Conservation (phyloP, 2,329 filamentous ascomycete genomes). For the Neofusicoccum kwambonambiense region DNA sequence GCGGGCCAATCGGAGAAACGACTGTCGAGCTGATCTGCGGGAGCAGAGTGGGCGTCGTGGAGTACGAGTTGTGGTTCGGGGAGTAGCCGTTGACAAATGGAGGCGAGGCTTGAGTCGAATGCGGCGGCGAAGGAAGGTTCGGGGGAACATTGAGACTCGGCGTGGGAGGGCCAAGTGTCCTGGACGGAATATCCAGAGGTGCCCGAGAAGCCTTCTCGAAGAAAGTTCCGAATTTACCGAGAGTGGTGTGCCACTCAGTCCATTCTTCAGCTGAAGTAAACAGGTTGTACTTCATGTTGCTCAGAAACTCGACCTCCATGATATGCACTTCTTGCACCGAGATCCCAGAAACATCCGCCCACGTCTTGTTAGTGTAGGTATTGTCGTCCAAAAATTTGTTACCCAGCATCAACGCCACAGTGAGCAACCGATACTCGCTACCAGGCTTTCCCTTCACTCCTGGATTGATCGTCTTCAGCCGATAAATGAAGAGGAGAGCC, state of each 20-base stretch:
- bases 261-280: constrained; percentile 84
- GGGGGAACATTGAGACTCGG: constrained; percentile 41
- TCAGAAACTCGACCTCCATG: constrained; percentile 99
- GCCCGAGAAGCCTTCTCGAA: constrained; percentile 66
- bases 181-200: constrained; percentile 40
- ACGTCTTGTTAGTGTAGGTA: constrained; percentile 99
- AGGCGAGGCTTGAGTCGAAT: constrained; percentile 52
- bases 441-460: constrained; percentile 86
- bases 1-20: constrained; percentile 43
- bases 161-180: constrained; percentile 32
- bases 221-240: constrained; percentile 80
- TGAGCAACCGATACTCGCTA: constrained; percentile 89
- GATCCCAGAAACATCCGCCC: constrained; percentile 96
- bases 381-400: constrained; percentile 99
- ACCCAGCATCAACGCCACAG: constrained; percentile 93
- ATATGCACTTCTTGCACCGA: constrained; percentile 93
- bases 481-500: constrained; percentile 87
- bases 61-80: constrained; percentile 42
- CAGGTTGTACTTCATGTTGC: constrained; percentile 95
- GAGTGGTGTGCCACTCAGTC: constrained; percentile 80
- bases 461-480: constrained; percentile 86
- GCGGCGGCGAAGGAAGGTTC: constrained; percentile 52
- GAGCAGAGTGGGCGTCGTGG: constrained; percentile 39
- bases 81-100: constrained; percentile 42
- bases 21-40: constrained; percentile 43